Evolutionary conservation across 2,329 filamentous ascomycete species (phyloP), one percentile per base, ranked within the genome.

Genomic region (Phialemoniopsis sp.): DNA sequence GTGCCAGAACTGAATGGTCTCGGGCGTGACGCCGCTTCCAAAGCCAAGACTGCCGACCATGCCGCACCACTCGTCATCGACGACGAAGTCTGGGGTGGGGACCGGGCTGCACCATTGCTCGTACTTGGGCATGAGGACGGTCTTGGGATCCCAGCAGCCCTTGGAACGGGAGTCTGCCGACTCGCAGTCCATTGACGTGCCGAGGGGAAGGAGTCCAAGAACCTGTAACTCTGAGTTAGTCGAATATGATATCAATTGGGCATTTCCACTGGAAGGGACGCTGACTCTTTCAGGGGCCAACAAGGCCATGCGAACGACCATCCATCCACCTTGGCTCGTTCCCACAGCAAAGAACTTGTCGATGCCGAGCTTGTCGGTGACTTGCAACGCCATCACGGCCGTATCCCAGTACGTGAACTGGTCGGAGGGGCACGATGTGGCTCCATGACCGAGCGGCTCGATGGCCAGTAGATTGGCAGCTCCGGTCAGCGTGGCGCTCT

Each of bases 331-430:
- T 47, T 71, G 67, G 32, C 65, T 70, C 8, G 67, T 70, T 13
- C 70, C 70, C 5, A 72, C 50, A 4, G 63, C 60, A 43, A 71
- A 73, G 0, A 66, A 67, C 55, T 67, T 68, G n/a, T 57, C 29
- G 16, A 73, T 58, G 2, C 59, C 57, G 4, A 73, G 57, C 2
- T 61, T 61, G 21, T 73, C 65, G 62, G 78, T 60, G 3, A 73
- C 70, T 52, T 78, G 72, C 9, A 74, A 53, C 13, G 65, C 64
- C 66, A 78, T 67, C 39, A 60, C 55, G 26, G 70, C 69, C 1
- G 68, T 57, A 47, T 73, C 70, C 70, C 70, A 73, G 53, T 70
- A 72, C 2, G 66, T 72, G 44, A 68, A 73, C 36, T 70, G 64
- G 47, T 71, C 67, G 0, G 48, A 45, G 17, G 51, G 36, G 34